Conservation (phyloP, 163 green algal species). For the Picocystis sp. region DNA sequence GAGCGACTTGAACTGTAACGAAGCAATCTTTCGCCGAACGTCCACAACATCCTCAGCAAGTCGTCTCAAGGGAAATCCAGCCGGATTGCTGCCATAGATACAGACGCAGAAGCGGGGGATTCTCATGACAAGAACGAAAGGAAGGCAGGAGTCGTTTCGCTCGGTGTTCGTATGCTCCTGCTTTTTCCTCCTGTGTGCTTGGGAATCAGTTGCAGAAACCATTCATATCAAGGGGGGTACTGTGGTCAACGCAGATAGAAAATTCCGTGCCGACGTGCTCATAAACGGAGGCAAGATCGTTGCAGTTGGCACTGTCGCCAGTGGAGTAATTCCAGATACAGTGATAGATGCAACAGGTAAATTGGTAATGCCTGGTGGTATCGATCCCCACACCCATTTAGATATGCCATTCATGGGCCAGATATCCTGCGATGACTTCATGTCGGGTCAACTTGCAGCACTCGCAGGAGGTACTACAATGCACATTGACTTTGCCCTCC, state of each 20-base stretch:
- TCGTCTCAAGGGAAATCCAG: too few relatives aligned
- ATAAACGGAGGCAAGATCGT: slow-evolving; percentile 48
- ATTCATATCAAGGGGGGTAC: slow-evolving; percentile 53
- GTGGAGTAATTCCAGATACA: slow-evolving; percentile 20
- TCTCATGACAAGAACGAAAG: too few relatives aligned
- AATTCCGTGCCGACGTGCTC: slow-evolving; percentile 56
- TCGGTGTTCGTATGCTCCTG: too few relatives aligned
- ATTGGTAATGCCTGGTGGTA: slow-evolving; percentile 84
- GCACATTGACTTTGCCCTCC: slow-evolving; percentile 95
- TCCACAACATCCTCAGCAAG: too few relatives aligned
- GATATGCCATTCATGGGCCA: slow-evolving; percentile 87
- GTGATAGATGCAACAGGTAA: slow-evolving; percentile 61
- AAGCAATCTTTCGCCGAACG: too few relatives aligned
- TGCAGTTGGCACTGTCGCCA: slow-evolving; percentile 32
- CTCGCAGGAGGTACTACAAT: slow-evolving; percentile 87
- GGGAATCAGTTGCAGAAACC: not conserved
- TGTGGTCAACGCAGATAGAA: slow-evolving; percentile 69
- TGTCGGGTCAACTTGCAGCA: slow-evolving; percentile 62
- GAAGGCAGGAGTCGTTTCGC: too few relatives aligned
- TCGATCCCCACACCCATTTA: slow-evolving; percentile 94
- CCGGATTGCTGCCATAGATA: too few relatives aligned
- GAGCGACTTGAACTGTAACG: too few relatives aligned
- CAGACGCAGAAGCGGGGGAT: too few relatives aligned
- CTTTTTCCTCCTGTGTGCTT: too few relatives aligned
- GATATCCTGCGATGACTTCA: slow-evolving; percentile 72